Evolutionary conservation across 1,284 basidiomycete species (phyloP).

Genomic region (Puccinia triticina): DNA sequence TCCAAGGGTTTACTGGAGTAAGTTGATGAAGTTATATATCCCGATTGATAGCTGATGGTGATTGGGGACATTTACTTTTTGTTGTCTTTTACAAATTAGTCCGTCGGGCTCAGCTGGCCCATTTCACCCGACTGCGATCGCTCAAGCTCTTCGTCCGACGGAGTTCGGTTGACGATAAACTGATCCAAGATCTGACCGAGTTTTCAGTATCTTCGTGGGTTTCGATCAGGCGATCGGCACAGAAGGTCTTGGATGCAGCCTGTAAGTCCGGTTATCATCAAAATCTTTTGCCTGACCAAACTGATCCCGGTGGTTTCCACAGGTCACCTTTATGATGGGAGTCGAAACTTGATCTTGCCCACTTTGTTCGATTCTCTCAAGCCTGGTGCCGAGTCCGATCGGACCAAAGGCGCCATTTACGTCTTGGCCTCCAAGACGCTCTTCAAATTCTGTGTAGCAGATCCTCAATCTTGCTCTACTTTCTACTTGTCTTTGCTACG

Average conservation of each 20-base stretch:
- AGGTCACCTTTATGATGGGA: conserved; percentile 45
- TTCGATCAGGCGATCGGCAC: conserved; percentile 43
- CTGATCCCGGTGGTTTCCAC: background rate
- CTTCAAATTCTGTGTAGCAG: conserved; percentile 65
- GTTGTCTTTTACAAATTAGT: conserved; percentile 8
- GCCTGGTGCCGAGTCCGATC: conserved; percentile 80
- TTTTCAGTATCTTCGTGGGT: conserved; percentile 40
- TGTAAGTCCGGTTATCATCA: conserved; percentile 7
- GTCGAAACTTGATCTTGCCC: conserved; percentile 20
- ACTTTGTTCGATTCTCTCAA: conserved; percentile 13
- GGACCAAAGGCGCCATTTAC: conserved; percentile 94
- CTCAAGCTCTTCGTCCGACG: conserved; percentile 14
- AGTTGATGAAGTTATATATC: background rate
- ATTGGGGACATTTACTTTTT: background rate
- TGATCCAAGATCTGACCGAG: conserved; percentile 38
- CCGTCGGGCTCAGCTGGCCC: conserved; percentile 40
- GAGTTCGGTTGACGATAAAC: conserved; percentile 38
- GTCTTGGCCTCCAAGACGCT: conserved; percentile 78
- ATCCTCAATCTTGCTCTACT: conserved; percentile 70
- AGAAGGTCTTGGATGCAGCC: conserved; percentile 36
- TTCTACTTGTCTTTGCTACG: conserved; percentile 75
- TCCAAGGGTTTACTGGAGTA: conserved; percentile 70
- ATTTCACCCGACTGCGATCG: conserved; percentile 35
- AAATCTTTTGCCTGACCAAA: background rate
- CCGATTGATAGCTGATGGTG: background rate